Percentiles rank a stretch among this genome's conserved stretches.
phyloP scores from a whole-genome alignment of 768 basidiomycete species.

The Lactifluus piperatus region DNA sequence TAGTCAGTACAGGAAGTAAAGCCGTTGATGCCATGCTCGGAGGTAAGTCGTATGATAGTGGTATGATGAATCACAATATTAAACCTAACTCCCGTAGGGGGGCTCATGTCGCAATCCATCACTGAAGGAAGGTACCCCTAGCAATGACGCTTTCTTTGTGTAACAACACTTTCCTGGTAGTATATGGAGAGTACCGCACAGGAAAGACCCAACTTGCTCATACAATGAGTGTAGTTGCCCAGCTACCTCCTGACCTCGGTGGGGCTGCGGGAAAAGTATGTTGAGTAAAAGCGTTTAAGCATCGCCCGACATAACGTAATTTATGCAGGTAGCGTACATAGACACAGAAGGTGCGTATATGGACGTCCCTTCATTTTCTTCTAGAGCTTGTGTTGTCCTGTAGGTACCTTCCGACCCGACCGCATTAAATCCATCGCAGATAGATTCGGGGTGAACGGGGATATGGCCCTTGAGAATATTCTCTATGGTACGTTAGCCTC shows the following conservation, averaged over 20 bases:
- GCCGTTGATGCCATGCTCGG: conserved; percentile 83
- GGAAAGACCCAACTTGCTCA: conserved; percentile 95
- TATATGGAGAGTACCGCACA: conserved; percentile 94
- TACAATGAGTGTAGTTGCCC: conserved; percentile 86
- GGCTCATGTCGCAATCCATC: conserved; percentile 87
- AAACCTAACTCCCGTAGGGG: conserved; percentile 40
- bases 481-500: conserved; percentile 55
- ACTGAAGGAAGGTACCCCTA: conserved; percentile 56
- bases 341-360: conserved; percentile 66
- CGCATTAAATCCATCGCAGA: conserved; percentile 87
- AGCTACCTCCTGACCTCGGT: conserved; percentile 83
- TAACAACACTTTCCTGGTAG: conserved; percentile 31
- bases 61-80: background rate
- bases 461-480: conserved; percentile 81
- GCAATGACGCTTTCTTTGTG: background rate
- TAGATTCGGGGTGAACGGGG: conserved; percentile 87
- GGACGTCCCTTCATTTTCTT: background rate
- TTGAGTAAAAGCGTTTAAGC: conserved; percentile 1
- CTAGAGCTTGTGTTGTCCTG: background rate
- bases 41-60: conserved; percentile 36
- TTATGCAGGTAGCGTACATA: conserved; percentile 72
- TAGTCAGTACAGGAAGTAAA: conserved; percentile 92
- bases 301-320: background rate
- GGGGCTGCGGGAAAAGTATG: conserved; percentile 81
- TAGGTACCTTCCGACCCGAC: conserved; percentile 93